phyloP scores from a whole-genome alignment of 2,329 filamentous ascomycete species.

The Fusarium napiforme region DNA sequence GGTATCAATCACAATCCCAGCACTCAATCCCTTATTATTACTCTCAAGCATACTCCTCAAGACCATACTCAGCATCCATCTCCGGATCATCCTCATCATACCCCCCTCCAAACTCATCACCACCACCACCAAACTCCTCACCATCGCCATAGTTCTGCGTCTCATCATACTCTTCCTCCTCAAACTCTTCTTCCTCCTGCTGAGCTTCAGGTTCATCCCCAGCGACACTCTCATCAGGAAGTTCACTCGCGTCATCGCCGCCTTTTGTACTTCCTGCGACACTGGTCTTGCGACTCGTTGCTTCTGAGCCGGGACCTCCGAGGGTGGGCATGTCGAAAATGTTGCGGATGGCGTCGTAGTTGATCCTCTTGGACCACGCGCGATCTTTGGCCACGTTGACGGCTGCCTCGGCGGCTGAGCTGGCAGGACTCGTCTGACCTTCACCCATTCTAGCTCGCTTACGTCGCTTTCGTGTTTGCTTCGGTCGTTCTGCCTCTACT shows the following conservation, averaged over 20 bases:
- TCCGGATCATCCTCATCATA: slow-evolving; percentile 54
- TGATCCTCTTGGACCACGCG: slow-evolving; percentile 78
- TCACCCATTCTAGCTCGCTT: slow-evolving; percentile 70
- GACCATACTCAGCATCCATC: slow-evolving; percentile 52
- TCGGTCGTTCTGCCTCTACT: slow-evolving; percentile 66
- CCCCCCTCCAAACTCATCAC: slow-evolving; percentile 45
- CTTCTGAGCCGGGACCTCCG: slow-evolving; percentile 61
- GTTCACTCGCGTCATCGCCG: slow-evolving; percentile 50
- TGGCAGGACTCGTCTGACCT: slow-evolving; percentile 72
- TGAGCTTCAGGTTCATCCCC: slow-evolving; percentile 48
- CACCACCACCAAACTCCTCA: slow-evolving; percentile 49
- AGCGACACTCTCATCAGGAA: slow-evolving; percentile 51
- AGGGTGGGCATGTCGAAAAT: slow-evolving; percentile 63
- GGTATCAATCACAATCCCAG: slow-evolving; percentile 28
- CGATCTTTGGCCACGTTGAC: slow-evolving; percentile 74
- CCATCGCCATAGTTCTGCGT: slow-evolving; percentile 47
- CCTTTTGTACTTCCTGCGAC: slow-evolving; percentile 51
- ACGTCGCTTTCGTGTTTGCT: slow-evolving; percentile 65
- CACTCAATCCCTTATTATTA: neutral
- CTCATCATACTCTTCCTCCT: slow-evolving; percentile 52
- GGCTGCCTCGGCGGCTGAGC: slow-evolving; percentile 75
- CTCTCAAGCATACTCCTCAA: slow-evolving; percentile 44
- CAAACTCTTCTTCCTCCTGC: slow-evolving; percentile 50
- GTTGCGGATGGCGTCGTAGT: slow-evolving; percentile 72
- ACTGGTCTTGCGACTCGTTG: slow-evolving; percentile 59